Evolutionary conservation across 495 filamentous ascomycete genomes (phyloP).

Genomic region (Pseudoneurospora amorphoporcata): DNA sequence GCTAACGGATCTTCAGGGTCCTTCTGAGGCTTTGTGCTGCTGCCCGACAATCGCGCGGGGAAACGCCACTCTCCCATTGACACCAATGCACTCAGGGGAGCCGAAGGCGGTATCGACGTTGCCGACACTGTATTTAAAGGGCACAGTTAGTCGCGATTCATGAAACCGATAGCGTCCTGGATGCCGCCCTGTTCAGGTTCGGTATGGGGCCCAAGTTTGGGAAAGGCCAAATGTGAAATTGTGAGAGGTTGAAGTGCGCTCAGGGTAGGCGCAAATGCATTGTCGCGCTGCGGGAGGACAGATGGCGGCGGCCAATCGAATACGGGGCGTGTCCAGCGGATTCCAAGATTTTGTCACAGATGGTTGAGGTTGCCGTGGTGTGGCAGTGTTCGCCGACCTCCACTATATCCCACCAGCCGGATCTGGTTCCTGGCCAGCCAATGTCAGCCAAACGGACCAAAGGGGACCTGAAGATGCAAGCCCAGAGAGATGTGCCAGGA

Average conservation of each 20-base stretch:
- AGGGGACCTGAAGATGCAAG: background rate
- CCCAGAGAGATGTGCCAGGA: background rate
- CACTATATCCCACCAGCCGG: background rate
- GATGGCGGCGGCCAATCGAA: background rate
- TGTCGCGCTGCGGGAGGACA: background rate
- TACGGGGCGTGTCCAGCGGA: background rate
- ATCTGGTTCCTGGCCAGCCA: background rate
- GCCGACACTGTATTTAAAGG: background rate
- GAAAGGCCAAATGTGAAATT: background rate
- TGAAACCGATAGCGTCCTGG: background rate
- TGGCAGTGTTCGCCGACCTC: slow-evolving; percentile 4
- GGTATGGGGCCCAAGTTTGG: background rate
- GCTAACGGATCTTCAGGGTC: slow-evolving; percentile 16
- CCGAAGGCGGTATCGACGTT: background rate
- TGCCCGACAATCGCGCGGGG: background rate
- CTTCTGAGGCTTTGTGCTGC: slow-evolving; percentile 5
- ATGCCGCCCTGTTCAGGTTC: background rate
- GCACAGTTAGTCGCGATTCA: background rate
- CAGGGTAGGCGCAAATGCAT: background rate
- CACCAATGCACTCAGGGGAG: background rate
- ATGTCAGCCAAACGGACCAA: background rate
- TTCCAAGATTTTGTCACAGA: background rate
- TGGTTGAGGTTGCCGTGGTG: background rate
- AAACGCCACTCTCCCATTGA: background rate
- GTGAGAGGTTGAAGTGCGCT: background rate